Conservation (phyloP, 352 stramenopile species). For the Pythium rhizo-oryzae region DNA sequence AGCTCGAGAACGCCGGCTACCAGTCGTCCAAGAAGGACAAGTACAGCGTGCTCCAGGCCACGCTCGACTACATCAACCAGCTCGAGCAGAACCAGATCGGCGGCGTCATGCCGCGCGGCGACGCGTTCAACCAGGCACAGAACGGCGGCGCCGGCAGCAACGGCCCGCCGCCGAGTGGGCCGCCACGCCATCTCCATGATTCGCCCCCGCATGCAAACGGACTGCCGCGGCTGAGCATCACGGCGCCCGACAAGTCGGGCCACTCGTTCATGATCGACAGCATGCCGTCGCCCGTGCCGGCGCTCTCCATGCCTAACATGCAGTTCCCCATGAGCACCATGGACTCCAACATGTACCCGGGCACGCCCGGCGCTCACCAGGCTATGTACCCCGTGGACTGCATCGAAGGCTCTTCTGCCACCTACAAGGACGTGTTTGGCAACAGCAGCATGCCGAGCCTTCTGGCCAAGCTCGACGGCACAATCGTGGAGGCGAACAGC, state of each 20-base stretch:
- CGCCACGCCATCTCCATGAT: constrained; percentile 19
- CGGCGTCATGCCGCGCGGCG: constrained; percentile 16
- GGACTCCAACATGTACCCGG: constrained; percentile 39
- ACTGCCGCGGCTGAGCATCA: constrained; percentile 55
- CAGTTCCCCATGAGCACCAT: constrained; percentile 67
- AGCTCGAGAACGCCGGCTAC: constrained; percentile 74
- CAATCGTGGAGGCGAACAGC: constrained; percentile 76
- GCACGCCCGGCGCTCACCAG: constrained; percentile 28
- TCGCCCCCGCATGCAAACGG: constrained; percentile 20
- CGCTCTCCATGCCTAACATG: constrained; percentile 67
- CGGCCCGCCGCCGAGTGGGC: constrained; percentile 5
- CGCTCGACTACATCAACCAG: constrained; percentile 80
- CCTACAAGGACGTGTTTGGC: constrained; percentile 72
- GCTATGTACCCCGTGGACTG: constrained; percentile 32
- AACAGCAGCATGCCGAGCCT: constrained; percentile 83
- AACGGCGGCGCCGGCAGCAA: constrained; percentile 1
- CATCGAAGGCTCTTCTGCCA: constrained; percentile 69
- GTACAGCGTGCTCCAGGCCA: constrained; percentile 82
- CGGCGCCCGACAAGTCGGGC: constrained; percentile 43
- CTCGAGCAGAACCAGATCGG: constrained; percentile 64
- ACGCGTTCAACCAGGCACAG: constrained; percentile 6
- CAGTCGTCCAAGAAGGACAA: constrained; percentile 86
- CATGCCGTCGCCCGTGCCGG: constrained; percentile 72
- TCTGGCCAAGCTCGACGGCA: constrained; percentile 76
- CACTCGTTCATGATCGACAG: constrained; percentile 78